A percentile compares a stretch with the other conserved stretches of the same genome.
Evolutionary conservation across 179 eudicot species (phyloP).

Genomic region (Beta corolliflora): DNA sequence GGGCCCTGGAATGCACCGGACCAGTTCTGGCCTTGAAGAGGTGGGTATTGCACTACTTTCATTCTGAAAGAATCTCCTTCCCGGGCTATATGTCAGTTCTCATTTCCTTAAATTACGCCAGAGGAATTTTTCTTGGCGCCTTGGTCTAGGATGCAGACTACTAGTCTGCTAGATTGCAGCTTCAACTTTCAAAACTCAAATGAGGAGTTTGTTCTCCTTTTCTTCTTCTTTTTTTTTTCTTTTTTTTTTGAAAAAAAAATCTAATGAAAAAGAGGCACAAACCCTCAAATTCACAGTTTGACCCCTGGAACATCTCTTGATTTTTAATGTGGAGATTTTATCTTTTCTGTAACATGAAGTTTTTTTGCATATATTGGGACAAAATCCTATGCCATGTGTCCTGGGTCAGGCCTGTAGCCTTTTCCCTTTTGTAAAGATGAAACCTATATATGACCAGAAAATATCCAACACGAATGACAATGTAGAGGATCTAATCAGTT

Average conservation of each 20-base stretch:
- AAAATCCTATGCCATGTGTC: not conserved
- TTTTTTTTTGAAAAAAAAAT: no score
- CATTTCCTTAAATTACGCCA: not conserved
- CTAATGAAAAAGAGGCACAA: not conserved
- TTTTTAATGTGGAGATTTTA: not conserved
- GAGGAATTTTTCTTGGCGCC: not conserved
- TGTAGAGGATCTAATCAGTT: conserved; percentile 1
- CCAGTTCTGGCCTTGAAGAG: conserved; percentile 93
- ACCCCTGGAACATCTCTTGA: not conserved
- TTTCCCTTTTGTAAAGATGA: not conserved
- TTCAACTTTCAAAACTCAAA: not conserved
- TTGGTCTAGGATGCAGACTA: not conserved
- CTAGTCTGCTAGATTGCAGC: not conserved
- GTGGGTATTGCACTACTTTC: conserved; percentile 32
- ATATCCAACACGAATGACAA: not conserved
- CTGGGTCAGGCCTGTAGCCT: not conserved
- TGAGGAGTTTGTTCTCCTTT: not conserved
- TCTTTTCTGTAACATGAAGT: not conserved
- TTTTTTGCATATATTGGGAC: not conserved
- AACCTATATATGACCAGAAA: not conserved
- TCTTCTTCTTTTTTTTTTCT: not conserved
- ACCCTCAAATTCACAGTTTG: not conserved
- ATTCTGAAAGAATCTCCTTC: conserved; percentile 9
- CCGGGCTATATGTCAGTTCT: not conserved
- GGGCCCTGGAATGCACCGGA: conserved; percentile 97